Conservation (phyloP, 768 basidiomycete genomes). For the Trametes meyenii region DNA sequence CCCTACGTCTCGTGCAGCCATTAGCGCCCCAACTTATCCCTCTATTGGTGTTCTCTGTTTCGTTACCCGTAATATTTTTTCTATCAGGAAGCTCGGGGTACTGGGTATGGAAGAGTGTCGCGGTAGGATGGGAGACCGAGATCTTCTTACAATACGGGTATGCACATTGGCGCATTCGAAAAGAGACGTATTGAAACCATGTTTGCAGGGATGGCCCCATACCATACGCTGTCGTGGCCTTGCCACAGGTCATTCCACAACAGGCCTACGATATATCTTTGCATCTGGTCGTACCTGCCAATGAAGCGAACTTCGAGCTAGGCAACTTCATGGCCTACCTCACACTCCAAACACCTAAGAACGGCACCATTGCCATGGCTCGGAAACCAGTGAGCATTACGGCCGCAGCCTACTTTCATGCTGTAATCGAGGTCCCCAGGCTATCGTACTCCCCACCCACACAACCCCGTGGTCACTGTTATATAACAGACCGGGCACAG, state of each 20-base stretch:
- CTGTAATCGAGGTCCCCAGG: constrained; percentile 41
- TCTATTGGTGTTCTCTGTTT: constrained; percentile 56
- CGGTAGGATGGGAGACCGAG: constrained; percentile 69
- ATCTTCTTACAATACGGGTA: constrained; percentile 84
- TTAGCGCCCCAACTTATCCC: constrained; percentile 69
- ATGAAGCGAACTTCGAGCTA: constrained; percentile 67
- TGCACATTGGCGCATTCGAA: constrained; percentile 1
- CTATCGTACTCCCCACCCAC: constrained; percentile 54
- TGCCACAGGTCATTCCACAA: constrained; percentile 55
- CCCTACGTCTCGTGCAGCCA: constrained; percentile 46
- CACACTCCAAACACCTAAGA: constrained; percentile 58
- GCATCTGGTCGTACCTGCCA: constrained; percentile 64
- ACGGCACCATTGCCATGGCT: constrained; percentile 61
- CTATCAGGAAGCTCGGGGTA: constrained; percentile 70
- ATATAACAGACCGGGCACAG: constrained; percentile 42
- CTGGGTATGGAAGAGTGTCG: constrained; percentile 72
- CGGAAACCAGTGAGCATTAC: constrained; percentile 64
- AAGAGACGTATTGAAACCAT: background rate
- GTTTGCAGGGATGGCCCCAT: constrained; percentile 57
- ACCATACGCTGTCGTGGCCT: constrained; percentile 61
- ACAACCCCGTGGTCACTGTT: constrained; percentile 39
- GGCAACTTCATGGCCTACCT: constrained; percentile 86
- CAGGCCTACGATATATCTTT: constrained; percentile 81
- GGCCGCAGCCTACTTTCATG: background rate
- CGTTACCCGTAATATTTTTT: constrained; percentile 63